Percentiles rank a stretch among this genome's conserved stretches.
These are phyloP conservation scores for Durotheca rogersii DNA, from an alignment of 495 filamentous ascomycete species.

Conservation along the genomic window DNA sequence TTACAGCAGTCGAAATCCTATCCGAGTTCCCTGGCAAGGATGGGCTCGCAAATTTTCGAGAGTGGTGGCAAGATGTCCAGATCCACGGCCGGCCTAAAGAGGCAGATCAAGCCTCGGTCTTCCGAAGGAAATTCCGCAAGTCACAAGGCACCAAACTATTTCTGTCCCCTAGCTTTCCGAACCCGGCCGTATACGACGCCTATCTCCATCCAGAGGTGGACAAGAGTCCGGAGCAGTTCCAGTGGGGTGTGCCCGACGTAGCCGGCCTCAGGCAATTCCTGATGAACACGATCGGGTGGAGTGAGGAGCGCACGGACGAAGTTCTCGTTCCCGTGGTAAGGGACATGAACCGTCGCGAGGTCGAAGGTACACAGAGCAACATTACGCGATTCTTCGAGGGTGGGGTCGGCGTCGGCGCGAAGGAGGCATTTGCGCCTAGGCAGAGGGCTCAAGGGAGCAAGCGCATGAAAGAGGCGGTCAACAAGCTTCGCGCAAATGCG, in stretches of 20 bases:
- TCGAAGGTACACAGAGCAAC: conserved; percentile 91
- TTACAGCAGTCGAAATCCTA: conserved; percentile 87
- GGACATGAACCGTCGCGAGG: conserved; percentile 85
- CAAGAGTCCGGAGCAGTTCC: conserved; percentile 69
- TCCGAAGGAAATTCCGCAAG: conserved; percentile 81
- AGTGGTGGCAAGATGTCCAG: conserved; percentile 87
- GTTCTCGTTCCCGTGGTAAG: conserved; percentile 89
- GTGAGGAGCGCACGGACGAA: conserved; percentile 85
- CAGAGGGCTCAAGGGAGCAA: conserved; percentile 66
- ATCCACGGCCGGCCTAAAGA: conserved; percentile 50
- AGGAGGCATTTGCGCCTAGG: conserved; percentile 77
- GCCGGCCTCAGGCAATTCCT: conserved; percentile 81
- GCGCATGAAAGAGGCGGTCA: conserved; percentile 81
- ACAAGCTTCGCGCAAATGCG: conserved; percentile 55
- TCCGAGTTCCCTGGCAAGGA: conserved; percentile 73
- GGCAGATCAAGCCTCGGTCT: conserved; percentile 55
- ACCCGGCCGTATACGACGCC: conserved; percentile 69
- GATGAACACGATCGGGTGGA: conserved; percentile 94
- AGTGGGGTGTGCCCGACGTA: conserved; percentile 94
- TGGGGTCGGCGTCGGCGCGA: conserved; percentile 40
- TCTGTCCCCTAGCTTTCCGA: conserved; percentile 75
- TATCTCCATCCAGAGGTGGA: conserved; percentile 89
- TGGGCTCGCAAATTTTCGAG: conserved; percentile 64
- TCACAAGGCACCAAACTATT: conserved; percentile 77
- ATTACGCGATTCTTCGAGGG: conserved; percentile 83